Evolutionary conservation across 371 early-diverging fungal species (phyloP).

Genomic region (Sanchytrium tribonematis): DNA sequence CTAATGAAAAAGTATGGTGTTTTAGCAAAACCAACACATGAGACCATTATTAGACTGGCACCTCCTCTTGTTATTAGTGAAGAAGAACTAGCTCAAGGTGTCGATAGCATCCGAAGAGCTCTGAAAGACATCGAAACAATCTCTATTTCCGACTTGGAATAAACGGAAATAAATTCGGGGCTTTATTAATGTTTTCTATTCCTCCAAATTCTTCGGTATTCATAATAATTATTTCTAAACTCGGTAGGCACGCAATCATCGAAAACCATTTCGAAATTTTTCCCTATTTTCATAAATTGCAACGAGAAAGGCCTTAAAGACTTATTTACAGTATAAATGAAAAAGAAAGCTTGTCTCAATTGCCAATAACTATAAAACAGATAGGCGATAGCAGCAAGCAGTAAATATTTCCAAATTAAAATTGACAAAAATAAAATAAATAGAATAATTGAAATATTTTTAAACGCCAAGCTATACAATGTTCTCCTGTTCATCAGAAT

Average conservation of each 20-base stretch:
- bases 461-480: background rate
- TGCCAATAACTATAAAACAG: background rate
- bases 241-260: background rate
- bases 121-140: slow-evolving; percentile 25
- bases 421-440: background rate
- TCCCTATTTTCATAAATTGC: background rate
- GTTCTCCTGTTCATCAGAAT: background rate
- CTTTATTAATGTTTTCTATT: background rate
- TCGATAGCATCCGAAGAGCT: slow-evolving; percentile 44
- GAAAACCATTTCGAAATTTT: background rate
- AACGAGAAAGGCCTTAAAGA: background rate
- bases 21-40: slow-evolving; percentile 92
- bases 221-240: background rate
- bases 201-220: background rate
- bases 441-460: background rate
- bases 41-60: slow-evolving; percentile 78
- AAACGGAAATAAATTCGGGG: no score
- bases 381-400: background rate
- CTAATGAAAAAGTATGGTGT: slow-evolving; percentile 66
- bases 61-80: slow-evolving; percentile 80
- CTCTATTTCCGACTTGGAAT: slow-evolving; percentile 11
- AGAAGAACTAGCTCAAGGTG: slow-evolving; percentile 47
- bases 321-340: background rate
- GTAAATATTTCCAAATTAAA: background rate
- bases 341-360: background rate